Evolutionary conservation across 2,329 filamentous ascomycete genomes (phyloP), one percentile per base, ranked within the genome.

Genomic region (Colletotrichum sp.): DNA sequence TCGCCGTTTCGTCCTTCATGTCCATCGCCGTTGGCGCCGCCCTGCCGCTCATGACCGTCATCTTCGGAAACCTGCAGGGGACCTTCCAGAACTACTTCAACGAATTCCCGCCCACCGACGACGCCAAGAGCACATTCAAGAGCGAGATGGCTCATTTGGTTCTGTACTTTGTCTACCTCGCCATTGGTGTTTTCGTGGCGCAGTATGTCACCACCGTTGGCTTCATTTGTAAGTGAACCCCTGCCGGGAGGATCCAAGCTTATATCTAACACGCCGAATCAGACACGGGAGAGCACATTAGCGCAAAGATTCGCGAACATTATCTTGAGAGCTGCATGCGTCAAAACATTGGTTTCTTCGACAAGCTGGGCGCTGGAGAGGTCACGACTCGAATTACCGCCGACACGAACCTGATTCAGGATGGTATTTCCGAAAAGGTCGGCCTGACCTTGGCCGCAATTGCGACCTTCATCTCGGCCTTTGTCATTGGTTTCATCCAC

Each of bases 331-430:
- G 94, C 78, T 96, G 96, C 82, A 88, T 98, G 87, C 92, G 92
- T 77, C 96, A 98, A 83, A 98, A 98, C 83, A 96, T 98, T 83
- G 96, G 92, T 62, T 98, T 95, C 84, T 98, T 98, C 85, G 97
- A 99, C 84, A 97, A 97, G 81, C 90, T 98, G 16, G 96, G 96
- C 68, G 94, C 96, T 39, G 96, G 96, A 75, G 97, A 98, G 85
- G 95, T 99, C 77, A 98, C 96, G 0, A 98, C 96, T 2, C 93
- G 96, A 78, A 98, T 98, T 80, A 99, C 96, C 0, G 94, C 96
- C 13, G 96, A 99, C 83, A 98, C 95, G 60, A 98, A 98, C 81
- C 88, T 98, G 69, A 94, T 99, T 71, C 96, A 98, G 84, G 96
- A 98, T 79, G 96, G 96, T 72, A 95, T 99, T 62, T 98, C 95